Conservation (phyloP, 371 early-diverging fungal genomes). For the Apophysomyces elegans region DNA sequence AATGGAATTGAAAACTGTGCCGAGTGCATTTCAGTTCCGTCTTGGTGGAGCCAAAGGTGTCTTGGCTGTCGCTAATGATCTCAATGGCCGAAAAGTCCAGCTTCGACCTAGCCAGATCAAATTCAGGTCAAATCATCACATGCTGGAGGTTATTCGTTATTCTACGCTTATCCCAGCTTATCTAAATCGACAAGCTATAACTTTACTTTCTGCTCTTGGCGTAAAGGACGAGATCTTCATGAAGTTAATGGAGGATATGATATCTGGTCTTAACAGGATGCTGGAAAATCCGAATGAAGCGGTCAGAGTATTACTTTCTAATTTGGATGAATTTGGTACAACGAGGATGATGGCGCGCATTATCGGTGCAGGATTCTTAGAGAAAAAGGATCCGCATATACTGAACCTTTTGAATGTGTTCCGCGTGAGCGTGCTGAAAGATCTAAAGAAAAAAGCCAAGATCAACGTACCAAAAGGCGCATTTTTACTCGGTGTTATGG, state of each 20-base stretch:
- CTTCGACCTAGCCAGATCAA: slow-evolving; percentile 75
- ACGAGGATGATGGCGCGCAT: slow-evolving; percentile 54
- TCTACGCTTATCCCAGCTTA: slow-evolving; percentile 62
- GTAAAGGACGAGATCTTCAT: slow-evolving; percentile 61
- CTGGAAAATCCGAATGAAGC: slow-evolving; percentile 51
- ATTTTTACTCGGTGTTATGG: slow-evolving; percentile 77
- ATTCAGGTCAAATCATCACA: slow-evolving; percentile 62
- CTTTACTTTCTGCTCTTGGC: slow-evolving; percentile 67
- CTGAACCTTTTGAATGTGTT: slow-evolving; percentile 60
- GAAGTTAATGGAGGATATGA: slow-evolving; percentile 51
- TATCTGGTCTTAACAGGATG: slow-evolving; percentile 49
- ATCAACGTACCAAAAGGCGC: slow-evolving; percentile 73
- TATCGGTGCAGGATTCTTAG: slow-evolving; percentile 63
- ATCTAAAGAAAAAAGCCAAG: slow-evolving; percentile 70
- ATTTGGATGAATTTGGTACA: slow-evolving; percentile 63
- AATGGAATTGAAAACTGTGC: slow-evolving; percentile 55
- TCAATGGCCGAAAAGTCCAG: slow-evolving; percentile 40
- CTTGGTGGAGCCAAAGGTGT: slow-evolving; percentile 86
- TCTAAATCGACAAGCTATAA: slow-evolving; percentile 79
- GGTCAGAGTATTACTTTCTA: slow-evolving; percentile 45
- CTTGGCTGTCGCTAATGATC: slow-evolving; percentile 34
- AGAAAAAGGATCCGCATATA: slow-evolving; percentile 58
- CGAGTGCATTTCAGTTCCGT: slow-evolving; percentile 84
- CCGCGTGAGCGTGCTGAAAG: slow-evolving; percentile 58
- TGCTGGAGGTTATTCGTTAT: slow-evolving; percentile 67